phyloP scores from a whole-genome alignment of 495 filamentous ascomycete genomes.

The Aspergillus saccharolyticus region DNA sequence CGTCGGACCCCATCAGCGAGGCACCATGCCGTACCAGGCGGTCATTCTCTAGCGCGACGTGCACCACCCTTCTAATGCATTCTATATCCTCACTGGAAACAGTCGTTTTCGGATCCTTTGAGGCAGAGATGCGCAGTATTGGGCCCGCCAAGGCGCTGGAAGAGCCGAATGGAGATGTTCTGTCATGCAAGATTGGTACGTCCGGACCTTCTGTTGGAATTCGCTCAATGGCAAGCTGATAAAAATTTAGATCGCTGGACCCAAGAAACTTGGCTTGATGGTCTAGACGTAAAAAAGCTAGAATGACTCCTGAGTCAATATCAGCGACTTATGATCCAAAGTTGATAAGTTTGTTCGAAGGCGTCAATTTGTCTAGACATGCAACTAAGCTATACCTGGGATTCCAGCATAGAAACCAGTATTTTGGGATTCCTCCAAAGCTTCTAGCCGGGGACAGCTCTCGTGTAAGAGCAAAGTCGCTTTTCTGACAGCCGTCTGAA shows the following conservation, averaged over 20 bases:
- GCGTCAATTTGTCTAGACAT: neutral
- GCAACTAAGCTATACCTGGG: conserved; percentile 20
- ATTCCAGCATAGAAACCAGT: conserved; percentile 29
- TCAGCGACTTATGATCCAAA: neutral
- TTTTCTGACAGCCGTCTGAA: conserved; percentile 26
- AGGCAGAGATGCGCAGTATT: conserved; percentile 21
- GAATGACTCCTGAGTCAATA: conserved; percentile 26
- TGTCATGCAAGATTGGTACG: conserved; percentile 5
- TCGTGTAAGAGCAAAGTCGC: conserved; percentile 25
- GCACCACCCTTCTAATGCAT: conserved; percentile 27
- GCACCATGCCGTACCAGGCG: conserved; percentile 27
- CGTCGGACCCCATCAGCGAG: conserved; percentile 34
- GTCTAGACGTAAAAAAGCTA: conserved; percentile 36
- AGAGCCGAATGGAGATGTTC: conserved; percentile 23
- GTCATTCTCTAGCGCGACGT: conserved; percentile 30
- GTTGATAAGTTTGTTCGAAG: neutral
- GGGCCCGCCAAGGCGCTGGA: conserved; percentile 17
- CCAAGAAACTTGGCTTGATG: conserved; percentile 26
- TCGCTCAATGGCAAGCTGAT: conserved; percentile 24
- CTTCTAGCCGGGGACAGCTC: conserved; percentile 19
- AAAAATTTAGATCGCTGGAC: conserved; percentile 21
- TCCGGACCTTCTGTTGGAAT: conserved; percentile 27
- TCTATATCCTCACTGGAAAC: conserved; percentile 23
- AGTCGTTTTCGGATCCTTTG: conserved; percentile 8
- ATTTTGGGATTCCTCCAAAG: conserved; percentile 14